Evolutionary conservation across 257 asterid genomes (phyloP), one percentile per base, ranked within the genome.

Genomic region (Rauvolfia tetraphylla): DNA sequence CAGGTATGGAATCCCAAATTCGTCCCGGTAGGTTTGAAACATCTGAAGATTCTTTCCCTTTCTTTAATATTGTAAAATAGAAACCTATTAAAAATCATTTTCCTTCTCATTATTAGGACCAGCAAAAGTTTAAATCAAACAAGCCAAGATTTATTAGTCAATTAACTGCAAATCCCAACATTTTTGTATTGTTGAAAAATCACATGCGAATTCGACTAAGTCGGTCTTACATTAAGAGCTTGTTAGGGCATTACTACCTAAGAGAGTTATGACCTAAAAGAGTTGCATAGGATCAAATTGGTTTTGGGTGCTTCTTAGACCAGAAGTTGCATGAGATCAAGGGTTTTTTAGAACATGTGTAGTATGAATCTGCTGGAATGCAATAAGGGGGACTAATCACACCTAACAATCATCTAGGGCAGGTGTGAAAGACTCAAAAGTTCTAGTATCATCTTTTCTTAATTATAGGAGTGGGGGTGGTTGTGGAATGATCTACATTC

Each of bases 1-100:
- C 56, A 74, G 58, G 38, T 25, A 74, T 25, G 70, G 53, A 39
- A 39, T 74, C 36, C 77, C 57, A 74, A 39, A 57, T 57, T 42
- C 38, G 44, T 39, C 36, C 25, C 15, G 20, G 69, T 58, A 73
- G 70, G 29, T 25, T 73, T 73, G 56, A 15, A 58, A 42, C 72
- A 22, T 42, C 22, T 12, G 5, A 17, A 41, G n/a, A 58, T 58
- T 74, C 41, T 58, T 34, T 74, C 5, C 15, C 56, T 38, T 38
- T 39, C 48, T 67, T 67, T 38, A 38, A 18, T 67, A 36, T 66
- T 36, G 5, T 17, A 22, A 33, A 17, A 62, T 25, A 17, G 10
- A 0, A 18, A 65, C 29, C 14, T 2, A 1, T 65, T 20, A 10
- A 18, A 65, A 14, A 33, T 63, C 42, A 63, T 33, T 33, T 63